phyloP scores from a whole-genome alignment of 768 basidiomycete species.

The Mrakia blollopis region DNA sequence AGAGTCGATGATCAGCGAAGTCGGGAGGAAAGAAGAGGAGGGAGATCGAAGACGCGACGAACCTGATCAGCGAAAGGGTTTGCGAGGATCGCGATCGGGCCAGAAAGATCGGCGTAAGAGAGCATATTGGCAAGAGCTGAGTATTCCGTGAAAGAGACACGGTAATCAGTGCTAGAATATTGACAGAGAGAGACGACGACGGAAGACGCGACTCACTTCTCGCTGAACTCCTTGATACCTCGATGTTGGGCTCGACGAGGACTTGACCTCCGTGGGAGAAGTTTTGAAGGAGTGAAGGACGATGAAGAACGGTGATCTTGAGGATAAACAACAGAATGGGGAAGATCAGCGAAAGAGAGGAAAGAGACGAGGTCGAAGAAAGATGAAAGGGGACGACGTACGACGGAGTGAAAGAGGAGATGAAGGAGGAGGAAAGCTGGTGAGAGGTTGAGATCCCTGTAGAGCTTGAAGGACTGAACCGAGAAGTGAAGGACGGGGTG shows the following conservation, averaged over 20 bases:
- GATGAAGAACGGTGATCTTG: conserved; percentile 30
- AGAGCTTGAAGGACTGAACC: conserved; percentile 27
- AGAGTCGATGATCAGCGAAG: background rate
- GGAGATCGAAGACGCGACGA: background rate
- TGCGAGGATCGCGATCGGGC: conserved; percentile 26
- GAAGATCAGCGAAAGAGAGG: background rate
- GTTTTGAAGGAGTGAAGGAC: conserved; percentile 29
- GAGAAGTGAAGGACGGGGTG: conserved; percentile 24
- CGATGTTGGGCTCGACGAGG: conserved; percentile 29
- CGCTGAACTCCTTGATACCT: conserved; percentile 31
- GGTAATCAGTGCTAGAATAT: background rate
- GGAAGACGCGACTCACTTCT: conserved; percentile 15
- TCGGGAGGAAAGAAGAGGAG: background rate
- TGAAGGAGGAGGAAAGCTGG: conserved; percentile 13
- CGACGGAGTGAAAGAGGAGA: conserved; percentile 16
- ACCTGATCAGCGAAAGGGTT: conserved; percentile 32
- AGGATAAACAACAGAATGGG: background rate
- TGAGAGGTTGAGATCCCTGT: background rate
- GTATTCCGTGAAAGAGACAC: too few species aligned
- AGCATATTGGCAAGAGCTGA: conserved; percentile 31
- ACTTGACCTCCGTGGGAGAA: conserved; percentile 26
- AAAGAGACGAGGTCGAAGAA: too few species aligned
- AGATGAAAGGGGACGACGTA: background rate
- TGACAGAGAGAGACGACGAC: background rate
- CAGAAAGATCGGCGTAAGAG: conserved; percentile 24